Percentiles rank a stretch among this genome's conserved stretches.
These are phyloP conservation scores for Xylaria castorea DNA, from an alignment of 495 filamentous ascomycete genomes.

Conservation along the genomic window DNA sequence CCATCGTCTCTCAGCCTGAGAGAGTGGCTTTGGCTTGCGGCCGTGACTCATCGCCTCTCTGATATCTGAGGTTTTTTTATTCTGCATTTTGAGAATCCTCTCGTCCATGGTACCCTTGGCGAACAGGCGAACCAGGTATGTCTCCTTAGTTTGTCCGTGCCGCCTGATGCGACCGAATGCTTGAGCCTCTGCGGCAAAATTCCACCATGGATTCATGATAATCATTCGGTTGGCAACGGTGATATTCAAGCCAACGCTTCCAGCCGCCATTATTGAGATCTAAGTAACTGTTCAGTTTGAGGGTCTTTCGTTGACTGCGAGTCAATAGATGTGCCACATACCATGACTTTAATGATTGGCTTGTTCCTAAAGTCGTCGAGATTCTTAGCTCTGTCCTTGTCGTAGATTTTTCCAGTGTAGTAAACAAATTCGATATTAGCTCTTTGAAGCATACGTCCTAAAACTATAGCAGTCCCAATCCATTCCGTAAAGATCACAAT, in stretches of 20 bases:
- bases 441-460: constrained; percentile 38
- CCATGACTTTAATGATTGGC: constrained; percentile 32
- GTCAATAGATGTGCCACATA: constrained; percentile 31
- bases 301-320: constrained; percentile 16
- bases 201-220: constrained; percentile 68
- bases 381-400: constrained; percentile 2
- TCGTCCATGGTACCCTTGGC: constrained; percentile 40
- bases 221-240: constrained; percentile 64
- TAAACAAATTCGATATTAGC: constrained; percentile 43
- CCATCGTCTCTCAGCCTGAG: neutral
- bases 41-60: constrained; percentile 18
- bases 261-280: constrained; percentile 54
- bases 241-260: constrained; percentile 60
- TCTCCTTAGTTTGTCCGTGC: constrained; percentile 45
- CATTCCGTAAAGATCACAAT: constrained; percentile 51
- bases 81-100: constrained; percentile 51
- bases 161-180: constrained; percentile 44
- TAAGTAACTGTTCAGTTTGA: constrained; percentile 17
- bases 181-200: constrained; percentile 47
- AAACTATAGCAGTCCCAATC: constrained; percentile 39
- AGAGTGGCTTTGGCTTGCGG: constrained; percentile 2
- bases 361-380: constrained; percentile 27
- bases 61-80: constrained; percentile 19
- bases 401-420: constrained; percentile 25
- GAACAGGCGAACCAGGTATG: constrained; percentile 37